Conservation (phyloP, 2,329 filamentous ascomycete genomes). For the Aspergillus ustus region DNA sequence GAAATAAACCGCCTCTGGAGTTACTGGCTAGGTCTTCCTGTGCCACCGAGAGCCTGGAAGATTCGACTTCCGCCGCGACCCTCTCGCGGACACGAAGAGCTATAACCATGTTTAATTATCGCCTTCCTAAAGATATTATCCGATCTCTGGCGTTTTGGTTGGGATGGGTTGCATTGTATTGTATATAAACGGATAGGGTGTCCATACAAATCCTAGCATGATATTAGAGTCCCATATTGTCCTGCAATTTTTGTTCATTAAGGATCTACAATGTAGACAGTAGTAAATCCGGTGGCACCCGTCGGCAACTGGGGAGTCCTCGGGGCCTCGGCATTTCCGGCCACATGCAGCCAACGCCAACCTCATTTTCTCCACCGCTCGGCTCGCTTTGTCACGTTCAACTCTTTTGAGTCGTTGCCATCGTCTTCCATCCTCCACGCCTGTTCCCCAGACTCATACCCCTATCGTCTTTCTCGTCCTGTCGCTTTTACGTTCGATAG, state of each 20-base stretch:
- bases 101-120: constrained; percentile 24
- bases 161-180: neutral
- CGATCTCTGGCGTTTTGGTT: constrained; percentile 10
- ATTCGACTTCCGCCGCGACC: constrained; percentile 48
- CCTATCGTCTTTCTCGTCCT: neutral
- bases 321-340: constrained; percentile 25
- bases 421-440: constrained; percentile 10
- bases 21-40: constrained; percentile 67
- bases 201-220: neutral
- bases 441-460: constrained; percentile 13
- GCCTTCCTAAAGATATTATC: neutral
- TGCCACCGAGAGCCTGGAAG: constrained; percentile 62
- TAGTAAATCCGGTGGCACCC: neutral
- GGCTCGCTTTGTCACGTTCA: constrained; percentile 17
- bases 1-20: constrained; percentile 63
- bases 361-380: constrained; percentile 23
- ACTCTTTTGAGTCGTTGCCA: constrained; percentile 22
- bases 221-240: neutral
- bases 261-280: neutral
- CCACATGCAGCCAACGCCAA: constrained; percentile 25
- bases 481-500: neutral
- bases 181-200: constrained; percentile 6
- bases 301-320: constrained; percentile 18
- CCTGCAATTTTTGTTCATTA: neutral
- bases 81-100: constrained; percentile 40